Conservation (phyloP, 1,139 yeast genomes). For the Hyphopichia fennica region DNA sequence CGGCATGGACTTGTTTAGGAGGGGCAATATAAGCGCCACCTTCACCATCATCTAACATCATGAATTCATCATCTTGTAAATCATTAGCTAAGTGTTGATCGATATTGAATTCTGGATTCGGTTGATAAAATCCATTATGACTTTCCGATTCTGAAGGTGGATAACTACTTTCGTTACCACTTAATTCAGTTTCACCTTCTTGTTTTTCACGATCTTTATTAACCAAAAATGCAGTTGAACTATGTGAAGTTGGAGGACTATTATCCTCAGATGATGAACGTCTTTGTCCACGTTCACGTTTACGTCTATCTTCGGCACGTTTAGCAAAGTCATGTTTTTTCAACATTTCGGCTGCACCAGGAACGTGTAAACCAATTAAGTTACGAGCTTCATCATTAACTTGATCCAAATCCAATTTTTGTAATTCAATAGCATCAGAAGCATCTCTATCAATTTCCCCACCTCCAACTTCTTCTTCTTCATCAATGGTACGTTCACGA, state of each 20-base stretch:
- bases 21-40: conserved; percentile 57
- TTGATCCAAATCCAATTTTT: conserved; percentile 32
- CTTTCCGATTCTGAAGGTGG: conserved; percentile 1
- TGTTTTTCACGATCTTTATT: background rate
- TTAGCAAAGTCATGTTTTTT: background rate
- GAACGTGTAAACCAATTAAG: conserved; percentile 38
- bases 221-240: background rate
- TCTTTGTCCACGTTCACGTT: background rate
- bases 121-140: conserved; percentile 33
- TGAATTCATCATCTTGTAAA: conserved; percentile 33
- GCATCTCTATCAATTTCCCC: conserved; percentile 9
- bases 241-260: background rate
- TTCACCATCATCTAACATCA: conserved; percentile 36
- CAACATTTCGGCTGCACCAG: conserved; percentile 15
- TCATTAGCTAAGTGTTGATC: conserved; percentile 31
- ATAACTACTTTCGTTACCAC: background rate
- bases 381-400: conserved; percentile 43
- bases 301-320: background rate
- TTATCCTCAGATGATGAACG: background rate
- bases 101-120: conserved; percentile 46
- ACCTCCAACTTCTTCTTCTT: conserved; percentile 21
- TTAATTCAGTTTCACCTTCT: background rate
- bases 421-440: conserved; percentile 31
- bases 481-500: conserved; percentile 22
- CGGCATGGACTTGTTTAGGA: conserved; percentile 21